Conservation (phyloP, 2,329 filamentous ascomycete genomes). For the Aspergillus puulaauensis region DNA sequence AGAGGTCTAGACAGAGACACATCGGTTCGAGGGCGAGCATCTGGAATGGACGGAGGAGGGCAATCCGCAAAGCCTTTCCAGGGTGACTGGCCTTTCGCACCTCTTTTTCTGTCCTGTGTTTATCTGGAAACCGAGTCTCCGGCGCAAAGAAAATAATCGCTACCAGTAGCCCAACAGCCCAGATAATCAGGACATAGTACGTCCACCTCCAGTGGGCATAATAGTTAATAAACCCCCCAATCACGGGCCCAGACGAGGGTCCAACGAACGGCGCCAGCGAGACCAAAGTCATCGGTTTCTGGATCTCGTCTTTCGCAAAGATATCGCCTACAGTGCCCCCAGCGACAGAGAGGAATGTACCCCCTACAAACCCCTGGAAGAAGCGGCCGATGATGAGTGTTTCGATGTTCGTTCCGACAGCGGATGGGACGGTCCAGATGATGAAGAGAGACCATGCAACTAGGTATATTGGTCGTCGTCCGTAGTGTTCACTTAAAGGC, state of each 20-base stretch:
- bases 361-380: slow-evolving; percentile 49
- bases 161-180: slow-evolving; percentile 50
- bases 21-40: slow-evolving; percentile 79
- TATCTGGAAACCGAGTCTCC: background rate
- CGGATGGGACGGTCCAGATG: slow-evolving; percentile 57
- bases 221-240: slow-evolving; percentile 17
- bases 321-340: slow-evolving; percentile 50
- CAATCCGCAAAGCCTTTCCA: background rate
- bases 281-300: slow-evolving; percentile 15
- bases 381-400: slow-evolving; percentile 76
- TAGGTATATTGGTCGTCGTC: slow-evolving; percentile 75
- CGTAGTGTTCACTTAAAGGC: slow-evolving; percentile 62
- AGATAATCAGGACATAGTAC: slow-evolving; percentile 79
- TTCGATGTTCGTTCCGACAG: slow-evolving; percentile 70
- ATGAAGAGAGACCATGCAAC: slow-evolving; percentile 63
- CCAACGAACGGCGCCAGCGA: slow-evolving; percentile 15
- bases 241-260: slow-evolving; percentile 11
- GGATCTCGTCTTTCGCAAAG: slow-evolving; percentile 12
- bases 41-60: slow-evolving; percentile 67
- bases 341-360: slow-evolving; percentile 62
- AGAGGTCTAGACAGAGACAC: slow-evolving; percentile 73
- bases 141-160: background rate
- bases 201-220: slow-evolving; percentile 62
- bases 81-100: background rate
- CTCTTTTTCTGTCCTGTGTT: no score